Evolutionary conservation across 331 rosid species (phyloP).

Genomic region (Rosa hybrid): DNA sequence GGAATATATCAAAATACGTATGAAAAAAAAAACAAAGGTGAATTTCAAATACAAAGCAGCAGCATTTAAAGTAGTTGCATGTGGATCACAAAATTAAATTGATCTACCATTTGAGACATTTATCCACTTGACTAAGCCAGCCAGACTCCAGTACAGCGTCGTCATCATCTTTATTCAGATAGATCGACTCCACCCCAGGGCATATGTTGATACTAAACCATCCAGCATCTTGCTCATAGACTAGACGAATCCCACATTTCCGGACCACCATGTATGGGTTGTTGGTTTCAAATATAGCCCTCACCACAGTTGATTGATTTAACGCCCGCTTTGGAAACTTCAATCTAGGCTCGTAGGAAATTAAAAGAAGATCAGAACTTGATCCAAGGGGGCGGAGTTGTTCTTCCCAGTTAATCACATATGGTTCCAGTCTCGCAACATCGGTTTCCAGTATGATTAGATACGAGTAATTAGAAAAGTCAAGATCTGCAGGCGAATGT

Average conservation of each 20-base stretch:
- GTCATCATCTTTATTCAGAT: too few species aligned
- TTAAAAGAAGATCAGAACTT: background rate
- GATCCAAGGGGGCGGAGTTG: too few species aligned
- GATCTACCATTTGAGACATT: background rate
- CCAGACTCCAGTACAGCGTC: too few species aligned
- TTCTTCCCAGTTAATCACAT: background rate
- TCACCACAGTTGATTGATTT: background rate
- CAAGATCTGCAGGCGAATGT: background rate
- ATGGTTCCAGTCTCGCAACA: background rate
- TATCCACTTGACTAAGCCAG: background rate
- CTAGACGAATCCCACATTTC: too few species aligned
- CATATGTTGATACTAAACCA: background rate
- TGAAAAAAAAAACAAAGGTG: too few species aligned
- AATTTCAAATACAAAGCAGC: background rate
- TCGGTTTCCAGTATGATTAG: background rate
- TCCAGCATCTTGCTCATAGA: slow-evolving; percentile 12
- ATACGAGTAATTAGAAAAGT: background rate
- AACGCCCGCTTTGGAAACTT: background rate
- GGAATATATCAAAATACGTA: background rate
- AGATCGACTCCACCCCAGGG: too few species aligned
- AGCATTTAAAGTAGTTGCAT: background rate
- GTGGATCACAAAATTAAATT: background rate
- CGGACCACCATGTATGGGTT: slow-evolving; percentile 8
- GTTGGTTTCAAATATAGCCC: background rate
- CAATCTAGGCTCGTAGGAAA: background rate